Percentiles rank a stretch among this genome's conserved stretches.
These are phyloP conservation scores for Floccularia luteovirens DNA, from an alignment of 768 basidiomycete species.

Conservation along the genomic window DNA sequence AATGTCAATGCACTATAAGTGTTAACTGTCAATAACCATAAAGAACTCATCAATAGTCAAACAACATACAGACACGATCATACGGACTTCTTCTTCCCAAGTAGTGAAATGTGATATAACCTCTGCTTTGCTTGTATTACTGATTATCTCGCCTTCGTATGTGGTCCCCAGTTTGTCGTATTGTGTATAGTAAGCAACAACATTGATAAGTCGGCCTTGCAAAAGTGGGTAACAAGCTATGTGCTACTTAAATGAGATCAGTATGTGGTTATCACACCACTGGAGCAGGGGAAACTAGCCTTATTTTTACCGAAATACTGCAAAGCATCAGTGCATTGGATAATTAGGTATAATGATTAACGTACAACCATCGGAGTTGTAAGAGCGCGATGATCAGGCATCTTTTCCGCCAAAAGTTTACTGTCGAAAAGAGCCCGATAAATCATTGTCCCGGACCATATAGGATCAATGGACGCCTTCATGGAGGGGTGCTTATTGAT, in stretches of 20 bases:
- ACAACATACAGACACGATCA: constrained; percentile 10
- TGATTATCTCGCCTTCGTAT: constrained; percentile 20
- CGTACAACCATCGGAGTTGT: not conserved
- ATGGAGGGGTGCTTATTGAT: not conserved
- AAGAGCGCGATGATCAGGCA: not conserved
- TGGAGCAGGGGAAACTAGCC: not conserved
- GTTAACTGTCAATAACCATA: not conserved
- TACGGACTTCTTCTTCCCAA: constrained; percentile 21
- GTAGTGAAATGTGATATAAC: constrained; percentile 13
- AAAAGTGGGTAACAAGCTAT: constrained; percentile 24
- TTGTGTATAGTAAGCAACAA: constrained; percentile 15
- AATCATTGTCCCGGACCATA: not conserved
- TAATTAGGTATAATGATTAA: not conserved
- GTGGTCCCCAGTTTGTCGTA: constrained; percentile 14
- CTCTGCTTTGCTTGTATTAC: constrained; percentile 15
- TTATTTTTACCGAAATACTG: constrained; percentile 1
- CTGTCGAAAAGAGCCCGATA: not conserved
- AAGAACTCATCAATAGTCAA: too few relatives aligned
- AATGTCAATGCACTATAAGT: constrained; percentile 9
- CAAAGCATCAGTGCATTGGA: not conserved
- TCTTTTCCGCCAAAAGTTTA: not conserved
- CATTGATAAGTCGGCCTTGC: constrained; percentile 20
- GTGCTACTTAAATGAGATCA: constrained; percentile 17
- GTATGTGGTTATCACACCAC: not conserved
- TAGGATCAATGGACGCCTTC: constrained; percentile 1